Evolutionary conservation across 495 filamentous ascomycete genomes (phyloP).

Genomic region (Talaromyces nanjingensis): DNA sequence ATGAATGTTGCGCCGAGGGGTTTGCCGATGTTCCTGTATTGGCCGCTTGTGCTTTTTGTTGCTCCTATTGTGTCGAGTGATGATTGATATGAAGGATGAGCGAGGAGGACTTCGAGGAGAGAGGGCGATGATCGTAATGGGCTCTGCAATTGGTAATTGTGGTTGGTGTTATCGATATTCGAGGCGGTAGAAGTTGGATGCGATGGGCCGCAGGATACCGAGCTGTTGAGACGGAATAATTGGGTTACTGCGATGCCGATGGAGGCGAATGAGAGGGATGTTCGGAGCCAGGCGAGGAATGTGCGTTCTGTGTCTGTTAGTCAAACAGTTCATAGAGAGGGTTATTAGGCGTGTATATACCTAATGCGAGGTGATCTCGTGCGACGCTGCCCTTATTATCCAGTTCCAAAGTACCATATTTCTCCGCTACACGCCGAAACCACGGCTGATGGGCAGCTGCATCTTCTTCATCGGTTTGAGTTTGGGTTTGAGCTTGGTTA

Average conservation of each 20-base stretch:
- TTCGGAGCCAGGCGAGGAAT: constrained; percentile 94
- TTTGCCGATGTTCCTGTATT: constrained; percentile 77
- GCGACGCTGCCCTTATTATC: constrained; percentile 97
- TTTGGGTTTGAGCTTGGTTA: neutral
- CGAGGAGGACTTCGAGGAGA: constrained; percentile 12
- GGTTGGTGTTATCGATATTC: neutral
- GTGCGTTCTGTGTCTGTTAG: constrained; percentile 66
- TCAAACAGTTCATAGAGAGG: no score
- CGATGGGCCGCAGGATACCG: constrained; percentile 27
- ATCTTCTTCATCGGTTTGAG: neutral
- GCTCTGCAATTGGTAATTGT: neutral
- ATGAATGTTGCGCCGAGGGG: constrained; percentile 92
- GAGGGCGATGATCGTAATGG: neutral
- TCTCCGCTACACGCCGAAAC: constrained; percentile 49
- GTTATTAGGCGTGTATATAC: no score
- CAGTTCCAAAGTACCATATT: constrained; percentile 77
- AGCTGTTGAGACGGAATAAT: constrained; percentile 85
- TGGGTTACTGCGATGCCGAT: constrained; percentile 97
- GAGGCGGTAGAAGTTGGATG: neutral
- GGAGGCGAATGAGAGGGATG: constrained; percentile 88
- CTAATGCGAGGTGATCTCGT: constrained; percentile 87
- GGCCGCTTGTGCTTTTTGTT: constrained; percentile 12
- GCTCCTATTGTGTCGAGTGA: constrained; percentile 5
- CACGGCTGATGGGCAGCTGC: constrained; percentile 26
- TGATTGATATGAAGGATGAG: neutral